Conservation (phyloP, 2,329 filamentous ascomycete species). For the Dactylellina drechsleri region DNA sequence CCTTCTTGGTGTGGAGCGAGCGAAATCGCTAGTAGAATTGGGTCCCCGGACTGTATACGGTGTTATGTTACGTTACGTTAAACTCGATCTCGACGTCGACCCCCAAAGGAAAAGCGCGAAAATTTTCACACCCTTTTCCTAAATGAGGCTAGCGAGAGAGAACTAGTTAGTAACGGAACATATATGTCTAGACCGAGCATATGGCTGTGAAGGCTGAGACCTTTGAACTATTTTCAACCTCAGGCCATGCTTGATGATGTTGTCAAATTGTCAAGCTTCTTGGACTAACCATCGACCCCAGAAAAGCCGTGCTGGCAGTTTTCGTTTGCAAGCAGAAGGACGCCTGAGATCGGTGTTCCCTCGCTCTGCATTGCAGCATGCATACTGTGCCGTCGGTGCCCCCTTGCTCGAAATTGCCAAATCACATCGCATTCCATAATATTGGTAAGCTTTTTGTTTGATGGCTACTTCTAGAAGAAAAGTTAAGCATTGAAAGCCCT, state of each 20-base stretch:
- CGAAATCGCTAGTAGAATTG: slow-evolving; percentile 6
- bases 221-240: slow-evolving; percentile 19
- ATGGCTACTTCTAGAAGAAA: slow-evolving; percentile 54
- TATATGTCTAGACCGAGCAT: neutral
- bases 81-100: neutral
- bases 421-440: slow-evolving; percentile 52
- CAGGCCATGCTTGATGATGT: slow-evolving; percentile 35
- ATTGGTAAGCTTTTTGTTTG: slow-evolving; percentile 26
- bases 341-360: slow-evolving; percentile 46
- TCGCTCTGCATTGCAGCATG: slow-evolving; percentile 44
- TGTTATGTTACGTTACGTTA: neutral
- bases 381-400: slow-evolving; percentile 43
- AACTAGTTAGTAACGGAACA: neutral
- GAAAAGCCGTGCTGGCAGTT: slow-evolving; percentile 28
- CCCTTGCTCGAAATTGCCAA: slow-evolving; percentile 47
- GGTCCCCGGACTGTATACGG: neutral
- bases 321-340: slow-evolving; percentile 10
- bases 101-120: slow-evolving; percentile 8
- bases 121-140: slow-evolving; percentile 10
- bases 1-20: slow-evolving; percentile 9
- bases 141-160: slow-evolving; percentile 9
- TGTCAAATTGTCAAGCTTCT: slow-evolving; percentile 27
- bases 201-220: slow-evolving; percentile 13
- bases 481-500: neutral
- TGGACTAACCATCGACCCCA: slow-evolving; percentile 12